Evolutionary conservation across 2,329 filamentous ascomycete species (phyloP), one percentile per base, ranked within the genome.

Genomic region (Claviceps spartinae): DNA sequence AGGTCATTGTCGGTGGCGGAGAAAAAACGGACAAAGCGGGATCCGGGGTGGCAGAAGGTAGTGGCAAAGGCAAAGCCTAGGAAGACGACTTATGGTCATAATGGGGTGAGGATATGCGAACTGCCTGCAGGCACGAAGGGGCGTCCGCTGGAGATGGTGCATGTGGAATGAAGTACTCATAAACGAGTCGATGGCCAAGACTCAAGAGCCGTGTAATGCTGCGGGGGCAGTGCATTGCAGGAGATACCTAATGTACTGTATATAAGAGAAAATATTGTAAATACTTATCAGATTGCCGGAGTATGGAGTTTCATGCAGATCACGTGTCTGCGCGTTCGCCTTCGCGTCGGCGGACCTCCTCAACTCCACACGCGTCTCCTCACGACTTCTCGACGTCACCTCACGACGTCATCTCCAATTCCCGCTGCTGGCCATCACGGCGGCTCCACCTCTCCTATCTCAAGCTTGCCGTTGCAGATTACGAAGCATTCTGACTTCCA

Each of bases 1-100:
- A 88, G 58, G 74, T 88, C 20, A 76, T 91, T 48, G 83, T 90
- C 20, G 85, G 83, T 20, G 81, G 80, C 47, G 79, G 73, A n/a
- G 44, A 34, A 8, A 26, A 11, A 5, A 34, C 8, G 9, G 44
- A 51, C 48, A 14, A 18, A 44, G 37, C 24, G 5, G 22, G 62
- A 3, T 60, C 60, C 2, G 55, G 7, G 26, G 30, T 60, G 2
- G 54, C 60, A 5, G 53, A 57, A 11, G 54, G 63, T 11, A 60
- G 56, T 37, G 59, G 56, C 2, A 58, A 56, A 13, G 56, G 58
- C 1, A 58, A 58, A 46, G 42, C 20, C 20, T 24, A 24, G 20
- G 13, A 16, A 7, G 14, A 26, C 20, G 20, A 55, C 45, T 49
- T 54, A 59, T 53, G 56, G 61, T 51, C 58, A 65, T 51, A 59